Evolutionary conservation across 2,329 filamentous ascomycete species (phyloP).

Genomic region (Botrytis porri): DNA sequence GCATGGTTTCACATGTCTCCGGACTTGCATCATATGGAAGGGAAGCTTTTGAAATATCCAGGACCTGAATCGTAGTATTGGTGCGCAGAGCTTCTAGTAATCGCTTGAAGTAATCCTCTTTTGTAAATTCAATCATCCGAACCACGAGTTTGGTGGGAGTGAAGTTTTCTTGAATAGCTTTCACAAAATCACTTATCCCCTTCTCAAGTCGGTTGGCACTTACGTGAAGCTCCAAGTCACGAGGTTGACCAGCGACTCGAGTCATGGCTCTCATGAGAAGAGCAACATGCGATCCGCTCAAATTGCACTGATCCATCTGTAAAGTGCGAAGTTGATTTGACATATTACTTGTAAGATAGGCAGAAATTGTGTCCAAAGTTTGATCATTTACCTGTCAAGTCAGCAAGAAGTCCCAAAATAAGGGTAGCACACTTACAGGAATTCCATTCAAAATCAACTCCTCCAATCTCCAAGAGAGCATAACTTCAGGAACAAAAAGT

Average conservation of each 20-base stretch:
- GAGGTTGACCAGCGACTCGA: constrained; percentile 45
- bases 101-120: constrained; percentile 51
- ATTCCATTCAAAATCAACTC: constrained; percentile 64
- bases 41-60: constrained; percentile 69
- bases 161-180: constrained; percentile 49
- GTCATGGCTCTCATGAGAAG: constrained; percentile 63
- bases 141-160: constrained; percentile 64
- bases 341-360: constrained; percentile 59
- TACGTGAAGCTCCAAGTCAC: constrained; percentile 63
- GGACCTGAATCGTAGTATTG: constrained; percentile 60
- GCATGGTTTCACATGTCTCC: constrained; percentile 62
- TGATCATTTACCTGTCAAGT: constrained; percentile 51
- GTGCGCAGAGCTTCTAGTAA: constrained; percentile 58
- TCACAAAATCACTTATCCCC: constrained; percentile 49
- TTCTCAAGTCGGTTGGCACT: constrained; percentile 54
- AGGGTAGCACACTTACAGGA: constrained; percentile 38
- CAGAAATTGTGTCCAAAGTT: constrained; percentile 62
- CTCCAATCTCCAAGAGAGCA: constrained; percentile 65
- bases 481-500: constrained; percentile 62
- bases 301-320: constrained; percentile 63
- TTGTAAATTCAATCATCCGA: constrained; percentile 59
- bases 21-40: constrained; percentile 66
- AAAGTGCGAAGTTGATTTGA: constrained; percentile 60
- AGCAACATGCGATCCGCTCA: constrained; percentile 63
- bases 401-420: constrained; percentile 19